Base-by-base conservation (phyloP, 345 rosid genomes). In the Eucalyptus viminalis region DNA sequence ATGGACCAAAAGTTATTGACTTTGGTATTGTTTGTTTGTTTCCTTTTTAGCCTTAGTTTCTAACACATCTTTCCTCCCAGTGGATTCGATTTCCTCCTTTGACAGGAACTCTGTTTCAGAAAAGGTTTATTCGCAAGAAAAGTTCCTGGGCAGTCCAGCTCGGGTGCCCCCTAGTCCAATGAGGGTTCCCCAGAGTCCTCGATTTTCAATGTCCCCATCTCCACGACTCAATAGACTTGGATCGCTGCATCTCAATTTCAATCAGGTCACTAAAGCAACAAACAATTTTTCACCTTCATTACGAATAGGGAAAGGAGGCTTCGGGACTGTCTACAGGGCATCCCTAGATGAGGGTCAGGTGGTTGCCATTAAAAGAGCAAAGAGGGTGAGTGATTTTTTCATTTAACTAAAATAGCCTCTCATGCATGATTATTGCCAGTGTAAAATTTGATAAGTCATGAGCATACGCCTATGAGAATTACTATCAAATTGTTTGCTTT, bases 341-440 rank as follows among this genome's bases (percentile, higher is more conserved):
- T 83, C 80, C 69, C 93, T 98, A 87, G 97, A 95, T 29, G 93
- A 94, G 47, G 97, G 97, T 80, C 97, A 91, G 88, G 89, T 95
- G 86, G 98, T 98, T 89, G 99, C 99, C 91, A 94, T 98, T 88
- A 98, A 98, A 94, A 94, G 99, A 91, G 99, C 97, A 83, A 98
- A 96, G 93, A 95, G 93, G 97, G 99, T 96, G 91, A 87, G 90
- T 88, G 37, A 34, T 87, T 11, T 43, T 88, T 86, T 31, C 88
- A 40, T 49, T 3, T 86, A n/a, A 50, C 49, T 34, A 19, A 22
- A 15, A 86, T 51, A 86, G 40, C 37, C 62, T 37, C 19, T 25
- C n/a, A 29, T 12, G 47, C 67, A 53, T 54, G 37, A 49, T 86
- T 86, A 17, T 86, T 53, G 19, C n/a, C 47, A 76, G 47, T 76